phyloP scores from a whole-genome alignment of 2,329 filamentous ascomycete species.

The Nemania sp. region DNA sequence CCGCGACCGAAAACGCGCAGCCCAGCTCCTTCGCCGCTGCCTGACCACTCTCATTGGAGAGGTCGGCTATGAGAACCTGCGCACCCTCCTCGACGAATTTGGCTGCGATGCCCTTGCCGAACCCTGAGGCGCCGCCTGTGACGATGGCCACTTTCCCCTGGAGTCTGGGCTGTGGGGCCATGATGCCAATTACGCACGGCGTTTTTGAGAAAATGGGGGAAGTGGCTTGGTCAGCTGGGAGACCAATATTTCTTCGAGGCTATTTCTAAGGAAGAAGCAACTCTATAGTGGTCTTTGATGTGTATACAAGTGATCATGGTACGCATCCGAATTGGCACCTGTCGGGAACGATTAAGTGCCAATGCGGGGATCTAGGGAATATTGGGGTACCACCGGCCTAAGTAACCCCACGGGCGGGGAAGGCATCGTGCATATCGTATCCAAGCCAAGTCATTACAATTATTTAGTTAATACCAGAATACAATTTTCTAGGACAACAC shows the following conservation, averaged over 20 bases:
- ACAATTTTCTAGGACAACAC: too few relatives aligned
- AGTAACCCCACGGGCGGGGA: too few relatives aligned
- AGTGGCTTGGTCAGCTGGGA: neutral
- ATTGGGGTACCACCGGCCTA: too few relatives aligned
- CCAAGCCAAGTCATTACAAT: too few relatives aligned
- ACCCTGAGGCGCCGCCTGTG: conserved; percentile 63
- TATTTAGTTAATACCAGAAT: too few relatives aligned
- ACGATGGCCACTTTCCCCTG: conserved; percentile 49
- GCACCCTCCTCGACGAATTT: conserved; percentile 63
- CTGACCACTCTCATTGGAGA: conserved; percentile 56
- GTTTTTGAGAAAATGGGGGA: neutral
- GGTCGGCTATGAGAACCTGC: conserved; percentile 64
- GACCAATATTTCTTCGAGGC: neutral
- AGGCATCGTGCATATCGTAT: too few relatives aligned
- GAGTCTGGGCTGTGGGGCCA: conserved; percentile 38
- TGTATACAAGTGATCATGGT: too few relatives aligned
- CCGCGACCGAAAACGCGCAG: conserved; percentile 46
- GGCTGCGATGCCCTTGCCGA: conserved; percentile 63
- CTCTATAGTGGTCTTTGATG: too few relatives aligned
- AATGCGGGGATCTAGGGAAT: too few relatives aligned
- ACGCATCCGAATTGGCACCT: too few relatives aligned
- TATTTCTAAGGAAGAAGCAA: neutral
- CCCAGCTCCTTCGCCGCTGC: conserved; percentile 51
- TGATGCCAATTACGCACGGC: neutral
- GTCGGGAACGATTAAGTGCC: too few relatives aligned